Percentiles rank a stretch among this genome's conserved stretches.
Evolutionary conservation across 2,329 filamentous ascomycete genomes (phyloP).

Genomic region (Diaporthe ampelina): DNA sequence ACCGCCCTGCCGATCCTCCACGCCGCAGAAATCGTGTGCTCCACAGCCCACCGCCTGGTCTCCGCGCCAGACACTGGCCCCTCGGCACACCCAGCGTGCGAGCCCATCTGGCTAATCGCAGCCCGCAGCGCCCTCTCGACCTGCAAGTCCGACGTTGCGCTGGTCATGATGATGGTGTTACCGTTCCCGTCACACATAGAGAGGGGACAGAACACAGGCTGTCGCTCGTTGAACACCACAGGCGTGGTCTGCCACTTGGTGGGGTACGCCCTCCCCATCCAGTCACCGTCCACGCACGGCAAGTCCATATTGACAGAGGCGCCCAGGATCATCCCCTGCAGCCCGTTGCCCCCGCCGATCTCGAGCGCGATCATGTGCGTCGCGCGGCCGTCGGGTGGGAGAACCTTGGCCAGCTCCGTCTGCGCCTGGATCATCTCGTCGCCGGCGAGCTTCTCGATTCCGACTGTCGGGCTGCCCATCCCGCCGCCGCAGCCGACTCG

Average conservation of each 20-base stretch:
- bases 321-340: constrained; percentile 70
- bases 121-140: constrained; percentile 66
- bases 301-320: constrained; percentile 65
- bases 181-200: constrained; percentile 67
- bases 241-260: constrained; percentile 69
- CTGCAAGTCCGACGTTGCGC: constrained; percentile 59
- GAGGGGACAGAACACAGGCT: constrained; percentile 60
- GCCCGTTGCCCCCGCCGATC: constrained; percentile 76
- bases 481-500: constrained; percentile 69
- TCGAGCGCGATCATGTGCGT: constrained; percentile 74
- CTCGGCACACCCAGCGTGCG: constrained; percentile 63
- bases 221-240: constrained; percentile 63
- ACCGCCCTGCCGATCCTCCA: constrained; percentile 74
- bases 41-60: constrained; percentile 64
- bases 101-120: constrained; percentile 69
- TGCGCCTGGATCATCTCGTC: constrained; percentile 68
- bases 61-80: constrained; percentile 63
- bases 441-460: constrained; percentile 71
- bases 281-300: constrained; percentile 65
- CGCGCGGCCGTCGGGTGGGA: constrained; percentile 53
- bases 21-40: constrained; percentile 66
- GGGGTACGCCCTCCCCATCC: constrained; percentile 66
- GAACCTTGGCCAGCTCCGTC: constrained; percentile 65
- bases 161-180: constrained; percentile 64
- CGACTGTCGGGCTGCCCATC: constrained; percentile 71